A percentile compares a stretch with the other conserved stretches of the same genome.
Evolutionary conservation across 2,329 filamentous ascomycete species (phyloP).

Genomic region (Aspergillus oerlinghausenensis): DNA sequence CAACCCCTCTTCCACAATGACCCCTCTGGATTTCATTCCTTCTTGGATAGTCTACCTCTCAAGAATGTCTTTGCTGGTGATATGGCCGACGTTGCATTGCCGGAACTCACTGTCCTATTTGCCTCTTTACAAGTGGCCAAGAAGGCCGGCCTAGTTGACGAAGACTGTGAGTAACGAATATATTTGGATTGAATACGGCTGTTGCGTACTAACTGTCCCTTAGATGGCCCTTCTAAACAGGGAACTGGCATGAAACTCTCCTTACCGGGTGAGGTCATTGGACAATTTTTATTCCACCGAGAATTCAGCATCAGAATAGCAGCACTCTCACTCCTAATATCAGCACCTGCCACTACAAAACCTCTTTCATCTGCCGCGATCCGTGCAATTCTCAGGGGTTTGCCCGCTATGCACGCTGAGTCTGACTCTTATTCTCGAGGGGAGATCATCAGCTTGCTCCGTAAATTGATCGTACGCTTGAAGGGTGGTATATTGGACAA

Average conservation of each 20-base stretch:
- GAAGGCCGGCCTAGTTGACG: conserved; percentile 64
- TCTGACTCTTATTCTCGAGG: conserved; percentile 82
- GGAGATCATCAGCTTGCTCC: conserved; percentile 69
- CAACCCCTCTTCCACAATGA: conserved; percentile 32
- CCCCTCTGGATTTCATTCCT: conserved; percentile 34
- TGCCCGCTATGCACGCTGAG: conserved; percentile 73
- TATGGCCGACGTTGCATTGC: conserved; percentile 45
- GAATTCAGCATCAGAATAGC: conserved; percentile 67
- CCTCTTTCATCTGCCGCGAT: conserved; percentile 64
- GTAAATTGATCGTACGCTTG: conserved; percentile 72
- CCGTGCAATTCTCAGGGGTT: conserved; percentile 57
- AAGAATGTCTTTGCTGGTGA: conserved; percentile 46
- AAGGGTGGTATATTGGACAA: conserved; percentile 56
- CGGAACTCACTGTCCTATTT: conserved; percentile 57
- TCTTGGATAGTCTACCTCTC: conserved; percentile 57
- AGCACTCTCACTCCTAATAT: conserved; percentile 75
- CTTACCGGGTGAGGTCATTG: conserved; percentile 32
- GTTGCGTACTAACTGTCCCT: conserved; percentile 9
- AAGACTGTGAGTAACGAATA: conserved; percentile 50
- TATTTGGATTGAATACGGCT: conserved; percentile 4
- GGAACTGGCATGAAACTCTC: conserved; percentile 18
- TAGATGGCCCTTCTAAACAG: conserved; percentile 26
- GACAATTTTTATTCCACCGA: conserved; percentile 41
- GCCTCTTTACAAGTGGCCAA: conserved; percentile 68
- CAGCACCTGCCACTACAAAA: conserved; percentile 68